A percentile compares a stretch with the other conserved stretches of the same genome.
Conservation (phyloP, 345 rosid species). For the Aegle marmelos region DNA sequence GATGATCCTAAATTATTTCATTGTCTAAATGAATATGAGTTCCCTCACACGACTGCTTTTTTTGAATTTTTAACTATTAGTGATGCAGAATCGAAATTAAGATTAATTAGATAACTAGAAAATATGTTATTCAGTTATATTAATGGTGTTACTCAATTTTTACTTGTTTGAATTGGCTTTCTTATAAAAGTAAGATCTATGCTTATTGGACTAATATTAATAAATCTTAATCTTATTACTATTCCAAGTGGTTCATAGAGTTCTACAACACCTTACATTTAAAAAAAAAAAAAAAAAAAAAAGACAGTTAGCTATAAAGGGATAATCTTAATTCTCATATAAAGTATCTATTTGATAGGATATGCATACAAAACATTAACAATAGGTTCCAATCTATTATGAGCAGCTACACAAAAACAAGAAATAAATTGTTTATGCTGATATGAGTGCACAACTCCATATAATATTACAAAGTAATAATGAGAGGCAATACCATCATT, state of each 20-base stretch:
- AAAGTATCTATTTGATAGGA: background rate
- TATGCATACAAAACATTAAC: background rate
- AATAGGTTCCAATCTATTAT: background rate
- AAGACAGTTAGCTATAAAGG: background rate
- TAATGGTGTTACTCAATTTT: background rate
- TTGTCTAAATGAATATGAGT: background rate
- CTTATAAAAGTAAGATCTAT: background rate
- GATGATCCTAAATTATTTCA: background rate
- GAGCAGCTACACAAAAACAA: background rate
- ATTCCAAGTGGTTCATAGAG: background rate
- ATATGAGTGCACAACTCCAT: background rate
- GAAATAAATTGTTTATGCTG: background rate
- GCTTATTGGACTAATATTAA: background rate
- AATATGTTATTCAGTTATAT: background rate
- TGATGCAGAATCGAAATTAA: background rate
- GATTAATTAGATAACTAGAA: background rate
- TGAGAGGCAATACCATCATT: conserved; percentile 26
- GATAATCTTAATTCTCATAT: background rate
- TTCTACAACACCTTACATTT: background rate
- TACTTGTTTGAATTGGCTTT: background rate
- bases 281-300: background rate
- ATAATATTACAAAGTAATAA: background rate
- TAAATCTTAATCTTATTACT: background rate
- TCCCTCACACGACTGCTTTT: background rate
- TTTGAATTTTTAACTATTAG: background rate